A percentile compares a stretch with the other conserved stretches of the same genome.
Conservation (phyloP, 352 stramenopile species). For the Blastocystis sp. region DNA sequence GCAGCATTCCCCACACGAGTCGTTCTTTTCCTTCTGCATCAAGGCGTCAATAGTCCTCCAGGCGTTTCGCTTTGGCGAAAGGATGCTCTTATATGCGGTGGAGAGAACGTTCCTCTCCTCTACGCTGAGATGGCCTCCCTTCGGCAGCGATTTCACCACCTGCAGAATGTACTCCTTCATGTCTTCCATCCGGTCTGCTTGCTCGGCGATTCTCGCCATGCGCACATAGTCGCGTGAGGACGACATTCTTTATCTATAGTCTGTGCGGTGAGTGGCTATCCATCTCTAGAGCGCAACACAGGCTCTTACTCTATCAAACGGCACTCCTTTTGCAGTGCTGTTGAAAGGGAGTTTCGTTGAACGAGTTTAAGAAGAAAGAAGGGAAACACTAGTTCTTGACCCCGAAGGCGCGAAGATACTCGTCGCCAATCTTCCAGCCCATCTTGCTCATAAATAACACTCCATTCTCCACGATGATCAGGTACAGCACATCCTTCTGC, state of each 20-base stretch:
- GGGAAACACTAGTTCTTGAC: slow-evolving; percentile 25
- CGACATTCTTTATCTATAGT: slow-evolving; percentile 8
- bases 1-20: slow-evolving; percentile 1
- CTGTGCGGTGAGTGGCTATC: too few species aligned
- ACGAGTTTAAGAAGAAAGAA: slow-evolving; percentile 18
- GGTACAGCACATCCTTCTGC: slow-evolving; percentile 1
- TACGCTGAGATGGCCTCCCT: slow-evolving; percentile 71
- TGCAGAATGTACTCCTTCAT: slow-evolving; percentile 95
- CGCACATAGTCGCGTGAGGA: slow-evolving; percentile 73
- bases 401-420: slow-evolving; percentile 58
- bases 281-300: too few species aligned
- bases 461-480: slow-evolving; percentile 55
- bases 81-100: slow-evolving; percentile 93
- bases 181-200: slow-evolving; percentile 86
- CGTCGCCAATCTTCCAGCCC: slow-evolving; percentile 63
- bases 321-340: too few species aligned
- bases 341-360: too few species aligned
- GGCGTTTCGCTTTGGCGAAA: slow-evolving; percentile 91
- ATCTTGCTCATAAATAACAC: slow-evolving; percentile 68
- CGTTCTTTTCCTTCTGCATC: slow-evolving; percentile 62
- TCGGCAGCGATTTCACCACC: slow-evolving; percentile 77
- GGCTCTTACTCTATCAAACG: too few species aligned
- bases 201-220: slow-evolving; percentile 84
- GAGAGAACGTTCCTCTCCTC: slow-evolving; percentile 74
- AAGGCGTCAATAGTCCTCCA: slow-evolving; percentile 81